phyloP scores from a whole-genome alignment of 331 rosid genomes.

The Spiraea crenata region DNA sequence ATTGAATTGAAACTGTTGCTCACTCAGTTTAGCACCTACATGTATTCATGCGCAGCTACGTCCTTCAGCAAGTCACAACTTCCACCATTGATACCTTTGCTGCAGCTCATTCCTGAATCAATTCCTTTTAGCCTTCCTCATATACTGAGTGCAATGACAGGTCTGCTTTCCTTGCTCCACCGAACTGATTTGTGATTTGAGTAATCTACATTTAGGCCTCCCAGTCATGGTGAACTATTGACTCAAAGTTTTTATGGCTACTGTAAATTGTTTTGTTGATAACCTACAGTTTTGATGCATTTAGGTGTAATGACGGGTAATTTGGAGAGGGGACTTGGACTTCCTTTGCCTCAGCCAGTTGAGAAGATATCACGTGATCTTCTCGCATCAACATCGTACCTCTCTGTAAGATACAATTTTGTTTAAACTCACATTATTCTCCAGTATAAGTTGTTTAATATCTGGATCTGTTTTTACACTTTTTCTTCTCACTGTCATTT shows the following conservation, averaged over 20 bases:
- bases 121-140: constrained; percentile 49
- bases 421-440: background rate
- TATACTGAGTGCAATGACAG: constrained; percentile 52
- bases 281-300: constrained; percentile 16
- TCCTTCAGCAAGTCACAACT: constrained; percentile 66
- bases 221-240: background rate
- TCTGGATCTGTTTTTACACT: background rate
- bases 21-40: constrained; percentile 5
- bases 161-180: constrained; percentile 43
- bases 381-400: constrained; percentile 48
- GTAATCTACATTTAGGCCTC: background rate
- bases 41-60: constrained; percentile 54
- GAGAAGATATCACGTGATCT: constrained; percentile 55
- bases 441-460: background rate
- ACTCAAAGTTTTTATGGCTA: background rate
- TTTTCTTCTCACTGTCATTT: background rate
- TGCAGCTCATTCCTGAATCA: constrained; percentile 56
- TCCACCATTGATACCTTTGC: constrained; percentile 47
- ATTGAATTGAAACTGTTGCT: constrained; percentile 11
- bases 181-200: background rate
- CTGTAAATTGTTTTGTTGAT: constrained; percentile 2
- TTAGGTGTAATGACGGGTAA: constrained; percentile 53
- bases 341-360: constrained; percentile 47
- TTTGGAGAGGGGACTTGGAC: constrained; percentile 54
- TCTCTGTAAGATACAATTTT: constrained; percentile 52